Base-by-base conservation (phyloP, 306 rosid species). In the Glycine latifolia region DNA sequence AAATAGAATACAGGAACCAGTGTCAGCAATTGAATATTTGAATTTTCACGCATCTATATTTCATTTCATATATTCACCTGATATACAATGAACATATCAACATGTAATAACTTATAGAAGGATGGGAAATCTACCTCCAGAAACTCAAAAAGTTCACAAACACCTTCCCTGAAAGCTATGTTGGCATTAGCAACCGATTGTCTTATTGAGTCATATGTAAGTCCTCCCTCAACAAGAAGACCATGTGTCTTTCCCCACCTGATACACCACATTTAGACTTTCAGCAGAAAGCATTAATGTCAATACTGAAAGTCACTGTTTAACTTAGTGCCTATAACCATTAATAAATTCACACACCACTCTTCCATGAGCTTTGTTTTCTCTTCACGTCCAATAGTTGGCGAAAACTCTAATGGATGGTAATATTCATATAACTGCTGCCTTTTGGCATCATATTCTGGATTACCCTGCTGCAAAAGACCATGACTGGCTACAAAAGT, bases 151-250 rank as follows among this genome's bases (percentile, higher is more conserved):
- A 95, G 85, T 81, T 92, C 94, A 6, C 73, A 81, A 61, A 95
- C 99, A 77, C 97, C 97, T 84, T 95, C 97, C 89, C 99, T 90
- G 80, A 95, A 95, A 81, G 97, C 92, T 85, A 95, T 91, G 63
- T 85, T 79, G 55, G 94, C 88, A 80, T 87, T 68, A 72, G 97
- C 89, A 73, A 95, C 97, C 2, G 97, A 95, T 59, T 90, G 87
- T 91, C 80, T 88, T 72, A 95, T 93, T 6, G 93, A 82, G 10
- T 90, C 93, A 71, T 82, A 88, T 31, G 97, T 86, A 65, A 95
- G 89, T 16, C 97, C 99, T 65, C 97, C 99, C 88, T 95, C 97
- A 72, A 95, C 75, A 65, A 95, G 91, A 85, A 95, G 97, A 60
- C 62, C 86, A 71, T 95, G 99, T 11, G 89, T 77, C 81, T 90